A percentile compares a stretch with the other conserved stretches of the same genome.
Evolutionary conservation across 176 grass and related monocot genomes (phyloP).

Genomic region (Paspalum notatum): DNA sequence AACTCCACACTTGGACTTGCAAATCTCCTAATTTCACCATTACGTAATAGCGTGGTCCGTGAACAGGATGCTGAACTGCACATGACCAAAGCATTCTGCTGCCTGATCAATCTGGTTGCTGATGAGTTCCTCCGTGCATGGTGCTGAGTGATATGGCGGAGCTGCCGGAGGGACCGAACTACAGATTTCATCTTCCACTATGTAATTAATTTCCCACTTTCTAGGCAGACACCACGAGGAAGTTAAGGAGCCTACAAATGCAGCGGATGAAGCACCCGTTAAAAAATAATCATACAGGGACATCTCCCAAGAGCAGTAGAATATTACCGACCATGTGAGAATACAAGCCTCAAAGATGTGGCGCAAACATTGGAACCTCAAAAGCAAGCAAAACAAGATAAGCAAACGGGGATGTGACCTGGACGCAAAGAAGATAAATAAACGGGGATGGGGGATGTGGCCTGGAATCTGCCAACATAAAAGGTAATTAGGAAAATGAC

Average conservation of each 20-base stretch:
- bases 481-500: constrained; percentile 34
- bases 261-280: constrained; percentile 23
- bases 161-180: constrained; percentile 58
- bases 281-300: neutral
- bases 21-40: constrained; percentile 43
- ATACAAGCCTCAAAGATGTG: constrained; percentile 31
- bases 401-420: neutral
- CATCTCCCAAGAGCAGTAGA: neutral
- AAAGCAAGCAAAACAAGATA: constrained; percentile 41
- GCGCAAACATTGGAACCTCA: constrained; percentile 21
- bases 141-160: constrained; percentile 29
- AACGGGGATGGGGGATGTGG: neutral
- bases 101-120: constrained; percentile 33
- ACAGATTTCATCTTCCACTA: constrained; percentile 66
- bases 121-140: constrained; percentile 36
- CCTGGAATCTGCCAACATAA: constrained; percentile 24
- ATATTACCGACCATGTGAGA: constrained; percentile 7
- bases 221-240: constrained; percentile 17
- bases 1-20: constrained; percentile 44
- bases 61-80: constrained; percentile 34
- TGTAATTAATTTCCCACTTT: constrained; percentile 6
- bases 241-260: constrained; percentile 27
- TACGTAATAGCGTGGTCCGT: constrained; percentile 14
- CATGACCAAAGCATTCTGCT: constrained; percentile 42
- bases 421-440: constrained; percentile 25